These are phyloP conservation scores for Blastomyces emzantsi DNA, from an alignment of 2,329 filamentous ascomycete species.

Conservation along the genomic window DNA sequence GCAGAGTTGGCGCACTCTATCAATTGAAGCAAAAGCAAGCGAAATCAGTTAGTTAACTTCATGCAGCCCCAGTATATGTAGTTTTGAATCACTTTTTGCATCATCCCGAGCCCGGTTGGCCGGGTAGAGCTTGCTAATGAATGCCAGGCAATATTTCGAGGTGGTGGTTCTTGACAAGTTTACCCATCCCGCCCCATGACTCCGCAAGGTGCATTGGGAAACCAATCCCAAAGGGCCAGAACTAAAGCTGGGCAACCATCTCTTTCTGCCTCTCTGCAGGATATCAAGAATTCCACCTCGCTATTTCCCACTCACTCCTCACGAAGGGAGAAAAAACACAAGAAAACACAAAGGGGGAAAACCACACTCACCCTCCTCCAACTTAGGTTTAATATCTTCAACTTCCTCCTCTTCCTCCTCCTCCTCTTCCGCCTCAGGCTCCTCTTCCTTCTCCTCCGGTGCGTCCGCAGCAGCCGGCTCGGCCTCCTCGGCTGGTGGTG, in stretches of 20 bases:
- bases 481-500: constrained; percentile 41
- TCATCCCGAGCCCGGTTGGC: not conserved
- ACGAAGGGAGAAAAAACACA: not conserved
- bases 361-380: constrained; percentile 76
- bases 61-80: not conserved
- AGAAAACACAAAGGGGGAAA: constrained; percentile 4
- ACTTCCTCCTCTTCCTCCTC: constrained; percentile 77
- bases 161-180: not conserved
- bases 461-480: constrained; percentile 22
- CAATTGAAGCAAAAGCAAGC: not conserved
- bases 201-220: not conserved
- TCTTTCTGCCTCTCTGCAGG: not conserved
- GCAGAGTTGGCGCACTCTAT: constrained; percentile 82
- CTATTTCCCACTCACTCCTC: not conserved
- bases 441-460: constrained; percentile 36
- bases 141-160: not conserved
- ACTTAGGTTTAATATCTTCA: constrained; percentile 74
- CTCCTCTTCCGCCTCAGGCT: constrained; percentile 60
- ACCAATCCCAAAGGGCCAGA: not conserved
- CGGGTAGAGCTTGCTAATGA: not conserved
- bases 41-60: not conserved
- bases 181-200: not conserved
- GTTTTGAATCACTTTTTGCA: not conserved
- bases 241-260: not conserved
- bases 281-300: not conserved